Percentiles rank a stretch among this genome's conserved stretches.
Evolutionary conservation across 2,329 filamentous ascomycete genomes (phyloP).

Genomic region (Epichloe bromicola): DNA sequence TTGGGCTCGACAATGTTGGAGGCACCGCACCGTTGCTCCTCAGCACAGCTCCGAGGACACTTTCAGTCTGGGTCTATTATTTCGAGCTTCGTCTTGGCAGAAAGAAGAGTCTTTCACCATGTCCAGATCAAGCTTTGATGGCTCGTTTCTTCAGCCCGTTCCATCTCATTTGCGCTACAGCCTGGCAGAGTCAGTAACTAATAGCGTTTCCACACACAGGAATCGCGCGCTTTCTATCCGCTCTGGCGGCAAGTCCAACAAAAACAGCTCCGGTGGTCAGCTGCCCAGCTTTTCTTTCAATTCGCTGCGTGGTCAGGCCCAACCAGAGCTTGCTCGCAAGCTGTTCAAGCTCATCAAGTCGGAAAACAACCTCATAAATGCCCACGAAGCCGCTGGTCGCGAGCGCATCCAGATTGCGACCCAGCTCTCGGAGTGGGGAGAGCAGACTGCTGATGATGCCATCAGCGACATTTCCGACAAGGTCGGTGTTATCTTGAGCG

Average conservation of each 20-base stretch:
- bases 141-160: slow-evolving; percentile 11
- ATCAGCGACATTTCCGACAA: slow-evolving; percentile 91
- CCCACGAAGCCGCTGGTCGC: slow-evolving; percentile 72
- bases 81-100: not conserved
- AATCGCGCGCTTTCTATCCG: slow-evolving; percentile 64
- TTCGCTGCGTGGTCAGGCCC: slow-evolving; percentile 70
- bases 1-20: not conserved
- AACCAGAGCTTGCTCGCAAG: slow-evolving; percentile 79
- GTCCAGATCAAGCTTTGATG: slow-evolving; percentile 21
- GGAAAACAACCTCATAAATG: slow-evolving; percentile 75
- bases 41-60: not conserved
- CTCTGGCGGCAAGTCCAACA: slow-evolving; percentile 44
- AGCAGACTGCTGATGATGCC: slow-evolving; percentile 75
- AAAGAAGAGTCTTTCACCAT: slow-evolving; percentile 8
- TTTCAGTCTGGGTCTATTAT: not conserved
- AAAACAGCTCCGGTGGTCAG: slow-evolving; percentile 23
- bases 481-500: slow-evolving; percentile 79
- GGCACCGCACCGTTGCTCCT: not conserved
- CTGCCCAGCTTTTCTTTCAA: slow-evolving; percentile 69
- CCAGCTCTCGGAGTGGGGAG: slow-evolving; percentile 93
- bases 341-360: slow-evolving; percentile 91
- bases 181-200: slow-evolving; percentile 14
- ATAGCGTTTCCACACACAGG: slow-evolving; percentile 31
- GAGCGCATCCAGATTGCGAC: slow-evolving; percentile 76
- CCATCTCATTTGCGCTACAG: slow-evolving; percentile 9